Conservation (phyloP, 768 basidiomycete genomes). For the Amanita fuliginea region DNA sequence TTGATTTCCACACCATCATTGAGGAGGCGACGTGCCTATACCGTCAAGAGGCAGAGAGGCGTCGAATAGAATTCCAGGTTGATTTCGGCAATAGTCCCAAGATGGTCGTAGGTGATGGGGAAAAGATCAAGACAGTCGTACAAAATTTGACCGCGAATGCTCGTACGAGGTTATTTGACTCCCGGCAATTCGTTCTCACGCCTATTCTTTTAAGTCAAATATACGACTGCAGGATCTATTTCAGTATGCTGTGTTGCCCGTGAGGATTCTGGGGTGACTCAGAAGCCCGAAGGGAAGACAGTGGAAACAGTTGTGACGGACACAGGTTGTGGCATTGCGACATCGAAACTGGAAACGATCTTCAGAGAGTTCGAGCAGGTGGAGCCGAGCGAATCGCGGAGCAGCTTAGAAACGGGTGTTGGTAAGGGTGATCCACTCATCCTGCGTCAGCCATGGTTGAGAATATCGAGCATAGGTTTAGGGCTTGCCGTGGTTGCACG, state of each 20-base stretch:
- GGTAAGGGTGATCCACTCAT: constrained; percentile 21
- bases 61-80: constrained; percentile 47
- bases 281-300: constrained; percentile 32
- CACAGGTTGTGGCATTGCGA: constrained; percentile 61
- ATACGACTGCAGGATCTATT: constrained; percentile 51
- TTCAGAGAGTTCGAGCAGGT: constrained; percentile 77
- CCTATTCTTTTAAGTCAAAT: constrained; percentile 47
- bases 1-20: constrained; percentile 51
- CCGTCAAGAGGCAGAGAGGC: constrained; percentile 51
- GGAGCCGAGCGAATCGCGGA: constrained; percentile 29
- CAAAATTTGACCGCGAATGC: constrained; percentile 74
- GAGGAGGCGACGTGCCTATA: constrained; percentile 54
- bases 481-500: constrained; percentile 75
- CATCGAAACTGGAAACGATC: constrained; percentile 58
- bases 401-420: constrained; percentile 28
- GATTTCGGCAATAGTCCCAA: constrained; percentile 42
- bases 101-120: constrained; percentile 60
- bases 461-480: constrained; percentile 29
- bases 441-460: not conserved
- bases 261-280: constrained; percentile 40
- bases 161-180: constrained; percentile 23
- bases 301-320: constrained; percentile 66
- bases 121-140: constrained; percentile 66
- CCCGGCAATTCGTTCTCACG: constrained; percentile 1
- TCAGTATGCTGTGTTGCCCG: constrained; percentile 43